Base-by-base conservation (phyloP, 139 green algal genomes). In the Pseudopediastrum boryanum region DNA sequence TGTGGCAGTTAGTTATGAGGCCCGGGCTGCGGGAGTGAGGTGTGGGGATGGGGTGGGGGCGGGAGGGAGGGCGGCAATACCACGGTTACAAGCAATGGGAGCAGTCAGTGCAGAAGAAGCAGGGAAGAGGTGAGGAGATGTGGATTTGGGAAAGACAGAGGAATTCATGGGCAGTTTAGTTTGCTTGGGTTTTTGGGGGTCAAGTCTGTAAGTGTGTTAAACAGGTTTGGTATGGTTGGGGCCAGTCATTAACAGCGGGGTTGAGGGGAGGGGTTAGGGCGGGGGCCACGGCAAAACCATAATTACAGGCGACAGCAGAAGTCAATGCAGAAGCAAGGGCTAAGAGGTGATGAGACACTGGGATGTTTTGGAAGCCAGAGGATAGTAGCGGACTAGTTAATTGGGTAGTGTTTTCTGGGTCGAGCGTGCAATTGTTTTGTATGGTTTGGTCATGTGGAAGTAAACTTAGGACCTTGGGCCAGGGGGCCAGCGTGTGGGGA, bases 1-100 rank as follows among this genome's bases (percentile, higher is more conserved):
- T 81, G 89, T 93, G 65, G 82, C 89, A 4, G 86, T 93, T 21
- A 68, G 23, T 79, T 93, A 93, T 39, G 84, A 93, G 85, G 89
- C 89, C 10, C 56, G 85, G 16, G 89, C 89, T 23, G 88, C 86
- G 8, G 89, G 86, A 16, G 79, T 93, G 12, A 38, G 82, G 23
- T 78, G 83, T 42, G 89, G 88, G 2, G 89, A 93, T 65, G 89
- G 89, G 33, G 89, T 86, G 31, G 88, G 88, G 7, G 83, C 85
- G 2, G 82, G 41, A 1, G 85, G 86, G 25, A 81, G 87, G 7
- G 82, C 81, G 7, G 70, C 42, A 4, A 27, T 74, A 23, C 54
- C 42, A 4, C 56, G 41, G 42, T 44, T 85, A 10, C 52, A 39
- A 33, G 42, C 68, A 13, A 84, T 78, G 68, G 76, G 83, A 48